Base-by-base conservation (phyloP, 1,284 basidiomycete genomes). In the Apiotrichum laibachii region DNA sequence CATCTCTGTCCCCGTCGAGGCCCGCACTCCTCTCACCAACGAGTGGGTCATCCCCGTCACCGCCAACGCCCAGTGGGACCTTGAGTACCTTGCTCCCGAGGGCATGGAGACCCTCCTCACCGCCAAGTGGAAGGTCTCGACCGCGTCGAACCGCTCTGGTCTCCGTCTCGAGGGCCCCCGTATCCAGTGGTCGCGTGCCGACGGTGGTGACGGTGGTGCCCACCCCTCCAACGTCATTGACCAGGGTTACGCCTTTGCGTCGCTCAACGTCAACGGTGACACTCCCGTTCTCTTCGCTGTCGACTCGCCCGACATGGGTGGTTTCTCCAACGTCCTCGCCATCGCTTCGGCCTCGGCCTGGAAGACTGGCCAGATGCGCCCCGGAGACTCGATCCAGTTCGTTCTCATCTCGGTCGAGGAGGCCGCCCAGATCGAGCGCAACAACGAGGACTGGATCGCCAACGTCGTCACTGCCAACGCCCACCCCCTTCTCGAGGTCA, bases 221-320 rank as follows among this genome's bases (percentile, higher is more conserved):
- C 88, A 89, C 71, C 86, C 87, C 0, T 84, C 83, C 43, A 88
- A 88, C 66, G 85, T 88, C 50, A 80, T 87, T 21, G 86, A 88
- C 64, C 85, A 86, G 59, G 85, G 83, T 2, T 88, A 88, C 67
- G 82, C 83, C 0, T 76, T 80, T 22, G 85, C 85, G 6, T 81
- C 83, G 1, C 71, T 88, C 55, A 79, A 79, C 62, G 63, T 87
- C 64, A 88, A 88, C 65, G 88, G 87, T 2, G 86, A 89, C 67
- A 86, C 86, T 0, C 86, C 88, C 0, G 86, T 88, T 2, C 83
- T 66, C 21, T 66, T 66, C 48, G 58, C 57, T 2, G 65, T 62
- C 37, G 65, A 72, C 57, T 63, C 62, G n/a, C 67, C 70, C 19
- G 66, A 69, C 58, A 67, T 72, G 50, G 70, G 69, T 21, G 60